Conservation (phyloP, 768 basidiomycete genomes). For the Scleroderma citrinum region DNA sequence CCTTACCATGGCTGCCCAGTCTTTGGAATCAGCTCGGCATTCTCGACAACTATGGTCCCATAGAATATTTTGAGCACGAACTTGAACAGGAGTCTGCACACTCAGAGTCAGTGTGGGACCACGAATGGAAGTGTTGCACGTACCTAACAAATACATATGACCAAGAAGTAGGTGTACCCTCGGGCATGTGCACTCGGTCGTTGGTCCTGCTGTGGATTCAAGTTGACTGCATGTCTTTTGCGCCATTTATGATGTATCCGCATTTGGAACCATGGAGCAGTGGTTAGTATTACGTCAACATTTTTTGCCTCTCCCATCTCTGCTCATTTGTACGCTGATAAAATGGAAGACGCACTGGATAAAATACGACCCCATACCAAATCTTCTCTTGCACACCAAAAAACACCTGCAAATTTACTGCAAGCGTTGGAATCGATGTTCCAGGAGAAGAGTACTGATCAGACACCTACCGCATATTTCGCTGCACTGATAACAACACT, state of each 20-base stretch:
- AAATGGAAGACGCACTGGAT: conserved; percentile 61
- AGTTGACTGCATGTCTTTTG: not conserved
- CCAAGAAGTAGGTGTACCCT: conserved; percentile 47
- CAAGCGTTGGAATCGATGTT: conserved; percentile 79
- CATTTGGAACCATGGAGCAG: too few relatives aligned
- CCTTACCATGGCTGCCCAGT: conserved; percentile 70
- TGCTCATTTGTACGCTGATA: not conserved
- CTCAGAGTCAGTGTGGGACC: conserved; percentile 1
- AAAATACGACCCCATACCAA: conserved; percentile 86
- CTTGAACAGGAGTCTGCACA: conserved; percentile 56
- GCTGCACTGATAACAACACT: conserved; percentile 85
- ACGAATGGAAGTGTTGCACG: conserved; percentile 5
- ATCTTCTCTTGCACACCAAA: conserved; percentile 81
- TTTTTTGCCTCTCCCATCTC: conserved; percentile 17
- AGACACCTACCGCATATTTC: conserved; percentile 87
- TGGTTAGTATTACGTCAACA: conserved; percentile 26
- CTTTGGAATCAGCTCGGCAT: conserved; percentile 60
- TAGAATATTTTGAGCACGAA: conserved; percentile 91
- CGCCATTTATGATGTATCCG: too few relatives aligned
- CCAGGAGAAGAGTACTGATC: conserved; percentile 59
- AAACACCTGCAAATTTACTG: conserved; percentile 81
- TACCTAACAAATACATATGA: conserved; percentile 67
- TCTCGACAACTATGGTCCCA: conserved; percentile 82
- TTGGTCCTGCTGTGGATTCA: not conserved
- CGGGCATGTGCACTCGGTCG: conserved; percentile 21